A percentile compares a stretch with the other conserved stretches of the same genome.
phyloP scores from a whole-genome alignment of 106 monocot genomes.

The Dendrobium huoshanense region DNA sequence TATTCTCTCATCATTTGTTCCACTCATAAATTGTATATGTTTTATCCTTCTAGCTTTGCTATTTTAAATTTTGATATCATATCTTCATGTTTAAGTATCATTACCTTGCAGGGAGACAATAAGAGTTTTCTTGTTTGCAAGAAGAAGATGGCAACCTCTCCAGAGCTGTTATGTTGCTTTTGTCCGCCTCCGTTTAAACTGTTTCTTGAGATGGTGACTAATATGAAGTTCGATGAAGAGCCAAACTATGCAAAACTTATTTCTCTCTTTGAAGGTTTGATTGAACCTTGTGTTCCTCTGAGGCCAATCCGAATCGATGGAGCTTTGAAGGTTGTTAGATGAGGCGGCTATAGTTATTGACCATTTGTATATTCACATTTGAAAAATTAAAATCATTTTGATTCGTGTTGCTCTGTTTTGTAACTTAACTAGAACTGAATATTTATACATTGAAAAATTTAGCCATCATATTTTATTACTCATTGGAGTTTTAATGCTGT shows the following conservation, averaged over 20 bases:
- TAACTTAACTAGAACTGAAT: neutral
- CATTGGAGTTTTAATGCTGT: neutral
- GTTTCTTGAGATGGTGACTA: slow-evolving; percentile 84
- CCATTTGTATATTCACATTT: neutral
- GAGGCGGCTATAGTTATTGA: neutral
- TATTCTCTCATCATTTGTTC: slow-evolving; percentile 11
- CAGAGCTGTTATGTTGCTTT: slow-evolving; percentile 70
- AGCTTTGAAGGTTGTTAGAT: slow-evolving; percentile 65
- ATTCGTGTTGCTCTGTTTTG: neutral
- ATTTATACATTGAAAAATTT: neutral
- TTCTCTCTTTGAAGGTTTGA: slow-evolving; percentile 82
- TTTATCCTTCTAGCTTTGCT: neutral
- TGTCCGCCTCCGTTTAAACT: slow-evolving; percentile 84
- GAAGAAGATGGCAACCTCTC: slow-evolving; percentile 95
- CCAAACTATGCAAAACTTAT: slow-evolving; percentile 88
- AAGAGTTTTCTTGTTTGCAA: slow-evolving; percentile 96
- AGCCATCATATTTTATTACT: neutral
- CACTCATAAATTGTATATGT: neutral
- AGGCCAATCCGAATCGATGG: slow-evolving; percentile 93
- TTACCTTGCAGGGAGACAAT: slow-evolving; percentile 71
- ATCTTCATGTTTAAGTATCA: neutral
- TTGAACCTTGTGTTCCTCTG: slow-evolving; percentile 60
- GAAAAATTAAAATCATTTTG: neutral
- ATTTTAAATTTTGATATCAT: neutral
- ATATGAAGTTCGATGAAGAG: slow-evolving; percentile 97